phyloP scores from a whole-genome alignment of 495 filamentous ascomycete species.

The Penicillium angulare region DNA sequence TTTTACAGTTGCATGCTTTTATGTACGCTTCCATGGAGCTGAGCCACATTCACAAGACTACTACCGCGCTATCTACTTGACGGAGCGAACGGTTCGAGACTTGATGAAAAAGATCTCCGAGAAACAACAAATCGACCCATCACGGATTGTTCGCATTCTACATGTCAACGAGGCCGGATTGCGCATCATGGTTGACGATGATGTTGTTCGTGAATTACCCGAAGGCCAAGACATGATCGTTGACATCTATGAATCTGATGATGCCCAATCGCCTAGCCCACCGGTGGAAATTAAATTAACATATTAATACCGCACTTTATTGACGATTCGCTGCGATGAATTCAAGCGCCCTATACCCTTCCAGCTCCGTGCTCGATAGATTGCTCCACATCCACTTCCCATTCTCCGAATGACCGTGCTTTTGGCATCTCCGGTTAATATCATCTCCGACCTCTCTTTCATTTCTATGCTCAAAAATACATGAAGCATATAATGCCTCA shows the following conservation, averaged over 20 bases:
- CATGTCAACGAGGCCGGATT: constrained; percentile 70
- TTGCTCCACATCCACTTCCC: not conserved
- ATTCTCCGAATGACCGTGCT: not conserved
- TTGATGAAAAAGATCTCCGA: constrained; percentile 66
- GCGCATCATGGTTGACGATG: constrained; percentile 85
- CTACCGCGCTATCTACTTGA: constrained; percentile 85
- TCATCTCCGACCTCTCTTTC: not conserved
- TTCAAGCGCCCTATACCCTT: not conserved
- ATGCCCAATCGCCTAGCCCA: constrained; percentile 14
- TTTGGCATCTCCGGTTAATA: not conserved
- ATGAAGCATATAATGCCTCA: not conserved
- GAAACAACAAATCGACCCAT: constrained; percentile 76
- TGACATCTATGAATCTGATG: constrained; percentile 50
- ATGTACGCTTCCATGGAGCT: constrained; percentile 62
- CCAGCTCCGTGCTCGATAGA: not conserved
- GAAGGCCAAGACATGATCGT: constrained; percentile 90
- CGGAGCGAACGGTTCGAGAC: constrained; percentile 67
- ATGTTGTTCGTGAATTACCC: constrained; percentile 77
- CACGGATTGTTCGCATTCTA: constrained; percentile 64
- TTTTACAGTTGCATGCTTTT: constrained; percentile 82
- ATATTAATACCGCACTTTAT: constrained; percentile 24
- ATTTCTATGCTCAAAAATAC: not conserved
- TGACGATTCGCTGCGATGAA: not conserved
- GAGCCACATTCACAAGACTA: constrained; percentile 58
- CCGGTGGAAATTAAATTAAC: constrained; percentile 40